Conservation (phyloP, 306 rosid species). For the Acacia crassicarpa region DNA sequence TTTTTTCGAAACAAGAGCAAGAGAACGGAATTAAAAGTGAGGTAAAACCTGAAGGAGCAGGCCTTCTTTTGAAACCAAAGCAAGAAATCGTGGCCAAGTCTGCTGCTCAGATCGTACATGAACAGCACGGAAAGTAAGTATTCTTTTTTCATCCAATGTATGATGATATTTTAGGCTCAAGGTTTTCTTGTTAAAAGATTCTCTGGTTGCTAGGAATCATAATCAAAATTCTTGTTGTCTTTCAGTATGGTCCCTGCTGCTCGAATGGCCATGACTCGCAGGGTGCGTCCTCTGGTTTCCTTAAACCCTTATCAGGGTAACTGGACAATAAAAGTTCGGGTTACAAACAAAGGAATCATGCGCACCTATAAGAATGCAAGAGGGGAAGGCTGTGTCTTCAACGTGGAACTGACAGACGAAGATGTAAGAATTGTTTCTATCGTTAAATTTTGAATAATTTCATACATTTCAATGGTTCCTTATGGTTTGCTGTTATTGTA, state of each 20-base stretch:
- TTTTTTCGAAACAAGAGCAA: constrained; percentile 41
- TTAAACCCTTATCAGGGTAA: neutral
- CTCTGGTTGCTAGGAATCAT: neutral
- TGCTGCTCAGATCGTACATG: constrained; percentile 83
- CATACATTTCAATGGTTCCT: neutral
- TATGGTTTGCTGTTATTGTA: neutral
- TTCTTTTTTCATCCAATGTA: neutral
- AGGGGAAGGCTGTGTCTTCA: constrained; percentile 96
- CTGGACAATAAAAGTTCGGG: constrained; percentile 93
- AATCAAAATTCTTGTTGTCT: neutral
- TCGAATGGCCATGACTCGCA: constrained; percentile 83
- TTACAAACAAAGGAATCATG: constrained; percentile 78
- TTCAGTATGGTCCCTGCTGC: constrained; percentile 72
- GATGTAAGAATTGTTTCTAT: constrained; percentile 54
- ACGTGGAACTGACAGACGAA: constrained; percentile 89
- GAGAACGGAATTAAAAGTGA: constrained; percentile 32
- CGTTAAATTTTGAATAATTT: neutral
- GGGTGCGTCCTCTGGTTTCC: constrained; percentile 77
- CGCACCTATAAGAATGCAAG: constrained; percentile 80
- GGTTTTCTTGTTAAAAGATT: neutral
- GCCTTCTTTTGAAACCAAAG: constrained; percentile 64
- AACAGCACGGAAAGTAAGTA: constrained; percentile 73
- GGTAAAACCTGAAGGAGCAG: constrained; percentile 41
- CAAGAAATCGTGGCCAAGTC: constrained; percentile 73
- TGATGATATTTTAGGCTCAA: neutral